Evolutionary conservation across 768 basidiomycete genomes (phyloP), one percentile per base, ranked within the genome.

Genomic region (Chalciporus sphaerocephalus): DNA sequence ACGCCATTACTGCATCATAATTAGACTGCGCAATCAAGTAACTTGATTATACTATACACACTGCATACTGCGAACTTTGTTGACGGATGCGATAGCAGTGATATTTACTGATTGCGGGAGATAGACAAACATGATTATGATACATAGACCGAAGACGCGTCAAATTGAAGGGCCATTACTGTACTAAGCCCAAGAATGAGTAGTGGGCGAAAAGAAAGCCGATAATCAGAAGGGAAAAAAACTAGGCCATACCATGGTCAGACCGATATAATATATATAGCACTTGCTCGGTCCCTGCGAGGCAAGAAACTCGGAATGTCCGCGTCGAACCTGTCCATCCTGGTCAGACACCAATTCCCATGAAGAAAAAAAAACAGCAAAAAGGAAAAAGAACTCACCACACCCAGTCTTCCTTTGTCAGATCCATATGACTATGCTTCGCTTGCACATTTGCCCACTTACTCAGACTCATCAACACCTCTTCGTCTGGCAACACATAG

Each of bases 291-390:
- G 15, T 10, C 5, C n/a, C 30, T n/a, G 6, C 3, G 15, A 32
- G 13, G n/a, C 47, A 48, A 10, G 16, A 60, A 47, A 4, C 32
- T 6, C 4, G 53, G 53, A 0, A 61, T 27, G 28, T 62, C 59
- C 12, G 27, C 38, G 23, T 62, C 60, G 13, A 54, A 62, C 59
- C 60, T 59, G 27, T 3, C 10, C 1, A 15, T 2, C n/a, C n/a
- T n/a, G n/a, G n/a, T n/a, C n/a, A 9, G n/a, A 34, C 17, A 10
- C 8, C 11, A 33, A 15, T 23, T 8, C 9, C 17, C 16, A 7
- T 25, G 16, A 32, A 5, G 21, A 16, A 11, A 1, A 27, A 24
- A 23, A 25, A 2, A 7, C 24, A 25, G 8, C 28, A 30, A 30
- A 15, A 12, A 30, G 7, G 5, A 15, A 4, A 36, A 39, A 25